Evolutionary conservation across 176 grass and related monocot genomes (phyloP), one percentile per base, ranked within the genome.

Genomic region (Carex littledalei): DNA sequence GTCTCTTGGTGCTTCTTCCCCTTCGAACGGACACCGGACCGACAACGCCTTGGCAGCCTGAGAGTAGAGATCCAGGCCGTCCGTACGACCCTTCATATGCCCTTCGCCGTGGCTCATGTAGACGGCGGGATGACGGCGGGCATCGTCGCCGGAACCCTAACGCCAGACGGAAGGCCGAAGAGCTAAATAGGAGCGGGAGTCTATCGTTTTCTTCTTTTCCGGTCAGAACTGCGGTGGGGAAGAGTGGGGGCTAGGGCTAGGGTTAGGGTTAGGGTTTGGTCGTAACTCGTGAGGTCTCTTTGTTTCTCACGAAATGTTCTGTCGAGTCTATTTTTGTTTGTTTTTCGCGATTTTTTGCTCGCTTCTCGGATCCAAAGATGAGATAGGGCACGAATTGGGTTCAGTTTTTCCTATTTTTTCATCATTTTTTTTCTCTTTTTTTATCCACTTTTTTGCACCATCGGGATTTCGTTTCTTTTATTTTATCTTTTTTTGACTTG

Each of bases 241-340:
- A 41, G 60, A 73, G 55, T 13, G 74, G 79, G 12, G 78, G 83
- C 7, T 50, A 18, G 29, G 24, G 63, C 11, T 73, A 78, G 76
- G 68, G 80, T 85, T 99, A 92, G 96, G 91, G 97, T 92, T 95
- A 95, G 93, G 93, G 93, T 98, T 98, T 93, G 91, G 85, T 63
- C 34, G 85, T 29, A 78, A 72, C 3, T 21, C 39, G 67, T 21
- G 37, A 57, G 77, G 72, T 85, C 69, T 89, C 81, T 84, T 41
- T 87, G 65, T 82, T 37, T 82, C 29, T 81, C 73, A 82, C 34
- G 79, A 82, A 82, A 82, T 85, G 29, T 21, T 34, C 65, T 65
- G 67, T 63, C 81, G 74, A 72, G 58, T 78, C 66, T 86, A 82
- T 61, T 66, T 83, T 58, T 84, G 53, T 91, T 89, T 81, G 86